These are phyloP conservation scores for Fusarium floridanum DNA, from an alignment of 2,329 filamentous ascomycete genomes.

Conservation along the genomic window DNA sequence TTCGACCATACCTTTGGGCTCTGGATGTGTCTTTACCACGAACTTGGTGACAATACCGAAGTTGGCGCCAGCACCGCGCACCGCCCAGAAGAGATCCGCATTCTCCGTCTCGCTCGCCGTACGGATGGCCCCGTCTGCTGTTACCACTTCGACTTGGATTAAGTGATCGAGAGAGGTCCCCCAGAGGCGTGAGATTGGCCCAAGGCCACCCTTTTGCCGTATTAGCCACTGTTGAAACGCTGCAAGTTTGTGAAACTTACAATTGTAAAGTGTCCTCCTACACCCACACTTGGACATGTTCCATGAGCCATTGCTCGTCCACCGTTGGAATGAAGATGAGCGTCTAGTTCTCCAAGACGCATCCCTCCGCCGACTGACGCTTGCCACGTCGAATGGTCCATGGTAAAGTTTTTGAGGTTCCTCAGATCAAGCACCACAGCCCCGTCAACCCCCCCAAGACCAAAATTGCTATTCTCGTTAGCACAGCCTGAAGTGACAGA, in stretches of 20 bases:
- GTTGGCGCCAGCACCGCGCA: constrained; percentile 68
- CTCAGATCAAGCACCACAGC: constrained; percentile 67
- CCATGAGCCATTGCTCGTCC: constrained; percentile 71
- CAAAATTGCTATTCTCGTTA: constrained; percentile 51
- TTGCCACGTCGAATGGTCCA: constrained; percentile 65
- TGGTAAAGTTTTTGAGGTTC: constrained; percentile 65
- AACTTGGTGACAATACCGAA: constrained; percentile 71
- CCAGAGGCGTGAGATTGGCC: constrained; percentile 71
- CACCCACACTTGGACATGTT: constrained; percentile 69
- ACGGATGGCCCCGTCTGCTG: constrained; percentile 65
- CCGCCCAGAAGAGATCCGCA: constrained; percentile 67
- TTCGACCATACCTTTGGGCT: constrained; percentile 67
- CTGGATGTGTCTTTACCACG: constrained; percentile 66
- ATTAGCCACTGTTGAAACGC: background rate
- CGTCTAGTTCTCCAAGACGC: constrained; percentile 64
- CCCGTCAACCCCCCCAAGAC: constrained; percentile 64
- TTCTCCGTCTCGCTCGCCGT: constrained; percentile 62
- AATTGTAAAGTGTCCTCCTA: constrained; percentile 70
- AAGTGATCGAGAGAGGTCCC: constrained; percentile 68
- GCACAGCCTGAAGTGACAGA: background rate
- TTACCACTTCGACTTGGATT: constrained; percentile 62
- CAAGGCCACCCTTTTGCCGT: constrained; percentile 64
- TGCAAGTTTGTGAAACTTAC: constrained; percentile 51
- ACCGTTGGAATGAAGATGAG: constrained; percentile 63
- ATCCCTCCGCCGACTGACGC: constrained; percentile 68